Evolutionary conservation across 2,329 filamentous ascomycete genomes (phyloP).

Genomic region (Fusarium nanum): DNA sequence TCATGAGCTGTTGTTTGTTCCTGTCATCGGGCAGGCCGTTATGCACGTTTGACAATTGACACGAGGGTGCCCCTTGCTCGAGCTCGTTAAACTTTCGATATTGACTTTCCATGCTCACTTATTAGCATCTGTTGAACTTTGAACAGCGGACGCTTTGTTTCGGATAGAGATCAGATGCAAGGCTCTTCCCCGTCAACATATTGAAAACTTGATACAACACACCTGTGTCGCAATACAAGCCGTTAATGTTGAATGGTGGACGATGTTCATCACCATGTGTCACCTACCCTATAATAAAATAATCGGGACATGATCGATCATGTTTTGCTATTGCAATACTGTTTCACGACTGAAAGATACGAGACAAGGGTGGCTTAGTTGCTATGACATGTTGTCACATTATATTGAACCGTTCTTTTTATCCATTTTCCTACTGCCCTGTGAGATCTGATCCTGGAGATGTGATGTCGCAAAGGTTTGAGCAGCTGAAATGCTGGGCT

Average conservation of each 20-base stretch:
- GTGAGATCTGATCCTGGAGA: conserved; percentile 4
- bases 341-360: conserved; percentile 3
- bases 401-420: neutral
- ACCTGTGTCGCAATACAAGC: neutral
- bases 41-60: conserved; percentile 4
- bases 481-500: neutral
- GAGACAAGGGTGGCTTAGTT: conserved; percentile 10
- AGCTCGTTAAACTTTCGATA: neutral
- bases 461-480: conserved; percentile 24
- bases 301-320: neutral
- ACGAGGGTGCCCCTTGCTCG: conserved; percentile 22
- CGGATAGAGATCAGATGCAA: neutral
- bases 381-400: conserved; percentile 30
- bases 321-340: neutral
- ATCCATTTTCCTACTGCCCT: conserved; percentile 5
- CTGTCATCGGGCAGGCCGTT: neutral
- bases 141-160: neutral
- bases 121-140: neutral
- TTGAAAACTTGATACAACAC: neutral
- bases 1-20: conserved; percentile 2
- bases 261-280: neutral
- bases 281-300: conserved; percentile 26
- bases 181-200: neutral
- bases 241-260: neutral
- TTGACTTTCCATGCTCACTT: neutral